A percentile compares a stretch with the other conserved stretches of the same genome.
Conservation (phyloP, 805 yeast genomes). For the Myxozyma neotropica region DNA sequence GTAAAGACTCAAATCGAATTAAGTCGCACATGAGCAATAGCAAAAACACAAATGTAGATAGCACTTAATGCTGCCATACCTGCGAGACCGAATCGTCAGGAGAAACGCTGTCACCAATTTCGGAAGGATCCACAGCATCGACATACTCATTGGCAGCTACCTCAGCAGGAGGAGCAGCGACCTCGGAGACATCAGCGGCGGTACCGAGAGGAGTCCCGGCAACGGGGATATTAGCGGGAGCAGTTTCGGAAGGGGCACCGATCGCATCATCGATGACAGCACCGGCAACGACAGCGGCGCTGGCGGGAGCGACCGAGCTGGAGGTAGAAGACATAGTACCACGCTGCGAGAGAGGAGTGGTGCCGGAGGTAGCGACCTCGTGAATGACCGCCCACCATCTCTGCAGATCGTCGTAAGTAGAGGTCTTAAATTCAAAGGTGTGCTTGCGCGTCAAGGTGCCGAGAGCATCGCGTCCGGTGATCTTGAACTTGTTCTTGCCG, state of each 20-base stretch:
- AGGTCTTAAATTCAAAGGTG: slow-evolving; percentile 48
- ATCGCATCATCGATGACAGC: background rate
- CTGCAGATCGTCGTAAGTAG: slow-evolving; percentile 49
- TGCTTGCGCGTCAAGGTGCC: slow-evolving; percentile 42
- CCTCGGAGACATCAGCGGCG: background rate
- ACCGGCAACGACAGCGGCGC: slow-evolving; percentile 1
- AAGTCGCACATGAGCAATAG: no score
- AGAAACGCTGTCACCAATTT: background rate
- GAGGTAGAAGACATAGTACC: slow-evolving; percentile 11
- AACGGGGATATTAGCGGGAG: no score
- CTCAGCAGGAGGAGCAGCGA: slow-evolving; percentile 13
- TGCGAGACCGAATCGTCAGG: slow-evolving; percentile 12
- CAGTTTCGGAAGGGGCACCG: background rate
- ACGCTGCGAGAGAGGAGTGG: slow-evolving; percentile 10
- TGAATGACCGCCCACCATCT: slow-evolving; percentile 51
- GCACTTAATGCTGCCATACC: background rate
- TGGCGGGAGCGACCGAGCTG: slow-evolving; percentile 3
- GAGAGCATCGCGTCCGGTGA: slow-evolving; percentile 50
- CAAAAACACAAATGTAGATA: no score
- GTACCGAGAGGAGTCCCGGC: no score
- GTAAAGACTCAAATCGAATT: no score
- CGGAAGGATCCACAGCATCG: background rate
- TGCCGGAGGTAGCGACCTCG: slow-evolving; percentile 23
- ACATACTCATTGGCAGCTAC: background rate
- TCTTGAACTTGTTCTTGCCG: slow-evolving; percentile 47